Evolutionary conservation across 1,139 yeast species (phyloP), one percentile per base, ranked within the genome.

Genomic region (Citeromyces siamensis): DNA sequence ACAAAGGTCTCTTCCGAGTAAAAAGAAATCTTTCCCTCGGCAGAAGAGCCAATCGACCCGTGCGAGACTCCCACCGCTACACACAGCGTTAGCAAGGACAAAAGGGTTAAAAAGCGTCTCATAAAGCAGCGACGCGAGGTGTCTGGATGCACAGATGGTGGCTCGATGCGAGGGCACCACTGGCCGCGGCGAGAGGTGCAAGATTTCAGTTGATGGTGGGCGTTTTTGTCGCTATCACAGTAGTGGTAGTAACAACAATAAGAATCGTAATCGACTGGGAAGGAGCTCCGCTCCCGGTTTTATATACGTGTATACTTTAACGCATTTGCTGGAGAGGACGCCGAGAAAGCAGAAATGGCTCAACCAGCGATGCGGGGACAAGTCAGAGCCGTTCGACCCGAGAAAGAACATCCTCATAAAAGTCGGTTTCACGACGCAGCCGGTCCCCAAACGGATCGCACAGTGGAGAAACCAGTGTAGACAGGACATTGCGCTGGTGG

Each of bases 401-500:
- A 57, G 53, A 33, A 55, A 56, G 6, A 56, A 59, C 35, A 60
- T 69, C 2, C 53, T 74, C 19, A 52, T 75, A 13, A 75, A 75
- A 41, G 65, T 75, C 3, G 82, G 82, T 0, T 64, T 62, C 62
- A 75, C 82, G 0, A 63, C 71, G 2, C 66, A 64, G 32, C 50
- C 59, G 0, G 75, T 74, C 0, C 42, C 43, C 5, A 47, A 46
- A 2, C 50, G 82, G 35, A 46, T 75, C 20, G 49, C 48, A 35
- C 79, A 75, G 47, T 75, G 82, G 82, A 67, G 65, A 46, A 51
- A 47, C 2, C 65, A 72, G 44, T 75, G 82, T 45, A 57, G 59
- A 8, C 79, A 72, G 40, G 58, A 65, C 19, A 51, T 68, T 33
- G 46, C 50, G 2, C 42, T 62, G 17, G 41, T 69, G 3, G 49